phyloP scores from a whole-genome alignment of 2,329 filamentous ascomycete genomes.

The Plenodomus biglobosus region DNA sequence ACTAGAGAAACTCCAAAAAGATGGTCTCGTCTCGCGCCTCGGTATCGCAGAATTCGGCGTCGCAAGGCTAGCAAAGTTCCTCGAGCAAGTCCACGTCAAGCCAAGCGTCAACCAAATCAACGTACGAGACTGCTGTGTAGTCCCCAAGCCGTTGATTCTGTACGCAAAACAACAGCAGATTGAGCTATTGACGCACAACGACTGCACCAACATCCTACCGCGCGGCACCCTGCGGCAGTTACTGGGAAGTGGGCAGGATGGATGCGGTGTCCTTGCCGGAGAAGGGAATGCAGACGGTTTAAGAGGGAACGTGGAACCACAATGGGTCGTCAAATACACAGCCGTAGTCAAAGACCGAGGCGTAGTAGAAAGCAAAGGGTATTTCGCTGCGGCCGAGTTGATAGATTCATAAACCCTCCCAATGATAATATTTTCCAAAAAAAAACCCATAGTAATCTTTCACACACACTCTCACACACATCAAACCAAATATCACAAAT shows the following conservation, averaged over 20 bases:
- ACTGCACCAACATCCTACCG: slow-evolving; percentile 89
- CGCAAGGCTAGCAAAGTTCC: slow-evolving; percentile 75
- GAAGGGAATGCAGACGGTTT: slow-evolving; percentile 59
- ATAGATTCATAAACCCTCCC: slow-evolving; percentile 12
- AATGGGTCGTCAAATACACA: slow-evolving; percentile 97
- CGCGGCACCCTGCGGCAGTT: slow-evolving; percentile 82
- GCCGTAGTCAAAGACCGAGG: slow-evolving; percentile 91
- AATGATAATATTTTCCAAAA: no score
- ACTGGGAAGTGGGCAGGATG: slow-evolving; percentile 69
- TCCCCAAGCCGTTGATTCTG: slow-evolving; percentile 80
- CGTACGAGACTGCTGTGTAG: slow-evolving; percentile 90
- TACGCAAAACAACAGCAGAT: slow-evolving; percentile 83
- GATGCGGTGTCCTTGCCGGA: slow-evolving; percentile 76
- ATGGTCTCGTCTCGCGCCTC: slow-evolving; percentile 72
- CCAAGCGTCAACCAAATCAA: slow-evolving; percentile 96
- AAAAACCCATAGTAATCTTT: no score
- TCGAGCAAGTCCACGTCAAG: slow-evolving; percentile 68
- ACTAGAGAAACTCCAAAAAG: slow-evolving; percentile 70
- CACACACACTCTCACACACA: no score
- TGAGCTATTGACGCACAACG: slow-evolving; percentile 88
- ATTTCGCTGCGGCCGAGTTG: slow-evolving; percentile 84
- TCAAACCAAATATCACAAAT: background rate
- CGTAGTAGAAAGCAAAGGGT: slow-evolving; percentile 97
- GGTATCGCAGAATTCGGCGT: slow-evolving; percentile 91
- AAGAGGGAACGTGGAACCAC: slow-evolving; percentile 75